Evolutionary conservation across 176 grass and related monocot species (phyloP), one percentile per base, ranked within the genome.

Genomic region (Paspalum notatum): DNA sequence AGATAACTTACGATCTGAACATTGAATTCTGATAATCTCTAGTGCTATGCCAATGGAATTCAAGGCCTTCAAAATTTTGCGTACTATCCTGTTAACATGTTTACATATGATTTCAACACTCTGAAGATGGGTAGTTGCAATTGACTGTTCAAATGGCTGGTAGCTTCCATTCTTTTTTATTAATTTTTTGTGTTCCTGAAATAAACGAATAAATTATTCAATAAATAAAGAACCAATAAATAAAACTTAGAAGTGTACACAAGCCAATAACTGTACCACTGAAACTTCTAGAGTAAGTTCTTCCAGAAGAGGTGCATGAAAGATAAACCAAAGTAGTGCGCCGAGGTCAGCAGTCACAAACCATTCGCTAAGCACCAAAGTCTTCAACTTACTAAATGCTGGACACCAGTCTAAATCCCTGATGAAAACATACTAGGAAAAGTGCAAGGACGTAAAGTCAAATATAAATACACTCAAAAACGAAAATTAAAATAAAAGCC

Each of bases 331-430:
- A 79, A 21, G 22, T 65, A 79, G 43, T 53, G 46, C 47, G 40
- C 49, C 12, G 49, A 56, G 38, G 13, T 80, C 63, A 68, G 39
- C n/a, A 57, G 48, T 9, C 38, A 80, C 4, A 68, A 54, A 80
- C 77, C 77, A 80, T 56, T 25, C 8, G 0, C 21, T 11, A 5
- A 80, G 77, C 3, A 56, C n/a, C n/a, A 68, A 25, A 27, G 38
- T 80, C 77, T 56, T 80, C 26, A 67, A 44, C 12, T 68, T 80
- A 37, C 8, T 68, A 68, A 80, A 80, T 57, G 77, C 10, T 68
- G 77, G 18, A 38, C 49, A 44, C 12, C 12, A 57, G 0, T 67
- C 12, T 26, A 80, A 56, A 26, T 68, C 77, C 49, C 63, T 80
- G 27, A 13, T 56, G 63, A 80, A 80, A 56, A 80, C 37, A 32